Evolutionary conservation across 2,329 filamentous ascomycete species (phyloP).

Genomic region (Diplodia seriata): DNA sequence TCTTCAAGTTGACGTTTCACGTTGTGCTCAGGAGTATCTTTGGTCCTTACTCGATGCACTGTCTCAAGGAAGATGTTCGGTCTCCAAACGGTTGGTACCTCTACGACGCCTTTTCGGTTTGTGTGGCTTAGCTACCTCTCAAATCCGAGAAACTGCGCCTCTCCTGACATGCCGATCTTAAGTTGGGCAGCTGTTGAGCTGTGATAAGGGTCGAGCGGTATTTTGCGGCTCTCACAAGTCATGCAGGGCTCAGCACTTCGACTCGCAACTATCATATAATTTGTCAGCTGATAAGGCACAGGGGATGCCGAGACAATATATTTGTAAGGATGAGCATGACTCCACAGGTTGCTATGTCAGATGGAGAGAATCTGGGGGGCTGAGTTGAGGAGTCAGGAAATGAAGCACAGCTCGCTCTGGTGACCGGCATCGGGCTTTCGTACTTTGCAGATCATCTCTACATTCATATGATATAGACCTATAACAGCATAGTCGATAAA

Average conservation of each 20-base stretch:
- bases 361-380: not conserved
- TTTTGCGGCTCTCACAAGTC: not conserved
- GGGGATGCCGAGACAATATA: not conserved
- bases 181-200: conserved; percentile 28
- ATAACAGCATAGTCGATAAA: conserved; percentile 35
- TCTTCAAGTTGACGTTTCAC: too few species aligned
- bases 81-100: too few species aligned
- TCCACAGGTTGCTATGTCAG: not conserved
- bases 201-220: conserved; percentile 22
- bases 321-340: not conserved
- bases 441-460: not conserved
- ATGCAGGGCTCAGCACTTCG: conserved; percentile 5
- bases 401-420: not conserved
- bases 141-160: too few species aligned
- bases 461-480: not conserved
- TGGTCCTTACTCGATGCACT: too few species aligned
- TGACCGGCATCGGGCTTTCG: not conserved
- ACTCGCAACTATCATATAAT: not conserved
- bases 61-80: too few species aligned
- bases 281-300: not conserved
- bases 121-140: too few species aligned
- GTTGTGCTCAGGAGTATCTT: too few species aligned
- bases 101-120: too few species aligned
- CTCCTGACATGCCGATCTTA: too few species aligned
- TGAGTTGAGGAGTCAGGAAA: not conserved